These are phyloP conservation scores for Trichophyton verrucosum DNA, from an alignment of 2,329 filamentous ascomycete genomes.

Conservation along the genomic window DNA sequence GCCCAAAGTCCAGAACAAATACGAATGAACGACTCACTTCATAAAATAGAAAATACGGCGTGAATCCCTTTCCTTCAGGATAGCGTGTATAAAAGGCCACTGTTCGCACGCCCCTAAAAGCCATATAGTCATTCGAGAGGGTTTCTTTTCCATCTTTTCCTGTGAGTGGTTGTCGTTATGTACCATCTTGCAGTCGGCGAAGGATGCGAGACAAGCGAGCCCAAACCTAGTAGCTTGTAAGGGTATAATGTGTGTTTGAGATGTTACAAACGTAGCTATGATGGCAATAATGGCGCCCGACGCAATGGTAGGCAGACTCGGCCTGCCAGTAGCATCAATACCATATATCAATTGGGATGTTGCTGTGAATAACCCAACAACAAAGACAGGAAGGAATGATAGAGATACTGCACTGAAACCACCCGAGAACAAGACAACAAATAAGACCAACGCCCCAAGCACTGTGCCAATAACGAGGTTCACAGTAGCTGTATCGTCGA, in stretches of 20 bases:
- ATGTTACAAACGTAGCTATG: background rate
- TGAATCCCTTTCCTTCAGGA: constrained; percentile 83
- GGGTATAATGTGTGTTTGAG: background rate
- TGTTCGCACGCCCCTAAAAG: constrained; percentile 57
- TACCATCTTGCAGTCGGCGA: background rate
- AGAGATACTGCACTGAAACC: background rate
- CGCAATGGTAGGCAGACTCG: background rate
- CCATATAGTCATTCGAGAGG: constrained; percentile 59
- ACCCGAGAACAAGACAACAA: constrained; percentile 20
- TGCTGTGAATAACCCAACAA: background rate
- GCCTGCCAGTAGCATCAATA: background rate
- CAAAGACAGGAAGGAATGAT: background rate
- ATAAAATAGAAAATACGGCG: constrained; percentile 96
- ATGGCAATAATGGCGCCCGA: background rate
- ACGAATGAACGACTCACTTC: constrained; percentile 45
- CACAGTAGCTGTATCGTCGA: background rate
- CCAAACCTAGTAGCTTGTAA: constrained; percentile 14
- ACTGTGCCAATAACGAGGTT: background rate
- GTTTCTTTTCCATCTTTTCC: constrained; percentile 33
- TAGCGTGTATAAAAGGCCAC: constrained; percentile 70
- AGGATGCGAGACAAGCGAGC: constrained; percentile 5
- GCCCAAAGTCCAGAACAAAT: background rate
- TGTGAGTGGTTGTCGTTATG: constrained; percentile 12
- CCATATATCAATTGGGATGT: background rate
- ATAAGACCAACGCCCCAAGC: constrained; percentile 27